Base-by-base conservation (phyloP, 23 red algal genomes). In the Gracilaria vermiculophylla region DNA sequence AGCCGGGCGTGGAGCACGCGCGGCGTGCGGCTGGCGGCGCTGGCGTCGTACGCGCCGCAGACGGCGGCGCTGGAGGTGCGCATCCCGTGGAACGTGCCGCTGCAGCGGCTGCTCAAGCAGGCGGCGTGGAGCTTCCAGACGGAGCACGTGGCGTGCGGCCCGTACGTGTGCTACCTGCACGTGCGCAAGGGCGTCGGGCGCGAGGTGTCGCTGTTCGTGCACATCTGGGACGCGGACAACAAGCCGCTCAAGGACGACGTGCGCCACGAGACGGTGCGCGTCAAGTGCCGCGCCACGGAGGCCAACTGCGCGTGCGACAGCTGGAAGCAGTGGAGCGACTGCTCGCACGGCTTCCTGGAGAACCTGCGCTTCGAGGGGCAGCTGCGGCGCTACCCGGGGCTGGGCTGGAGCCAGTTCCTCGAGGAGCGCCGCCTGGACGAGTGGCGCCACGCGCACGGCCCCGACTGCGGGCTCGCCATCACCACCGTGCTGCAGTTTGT, bases 351-450 rank as follows among this genome's bases (percentile, higher is more conserved):
- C 6, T 87, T 87, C 61, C 32, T 87, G 37, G 83, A 87, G 71
- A 87, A 87, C 25, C 39, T 87, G 34, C 54, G 56, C 14, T 87
- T 87, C 48, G 83, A 87, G 47, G 83, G 83, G 8, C 76, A 76
- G 83, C 56, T 87, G 66, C 50, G 61, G 49, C 57, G 83, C 11
- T 87, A 87, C 67, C 83, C 83, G 7, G 83, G 83, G 2, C 64
- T 87, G 66, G 83, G 83, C 15, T 87, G 83, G 83, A 87, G 83
- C 32, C 83, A 87, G 70, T 87, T 87, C 48, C 31, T 87, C 45
- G 83, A 87, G 40, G 66, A 55, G 51, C 76, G 47, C 32, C 64
- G 83, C 13, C 16, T 87, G 44, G 83, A 87, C 9, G 83, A 87
- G 48, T 87, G 83, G 83, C 83, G 83, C 2, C 42, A 34, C 17